Base-by-base conservation (phyloP, 2,329 filamentous ascomycete species). In the Orbilia blumenaviensis region DNA sequence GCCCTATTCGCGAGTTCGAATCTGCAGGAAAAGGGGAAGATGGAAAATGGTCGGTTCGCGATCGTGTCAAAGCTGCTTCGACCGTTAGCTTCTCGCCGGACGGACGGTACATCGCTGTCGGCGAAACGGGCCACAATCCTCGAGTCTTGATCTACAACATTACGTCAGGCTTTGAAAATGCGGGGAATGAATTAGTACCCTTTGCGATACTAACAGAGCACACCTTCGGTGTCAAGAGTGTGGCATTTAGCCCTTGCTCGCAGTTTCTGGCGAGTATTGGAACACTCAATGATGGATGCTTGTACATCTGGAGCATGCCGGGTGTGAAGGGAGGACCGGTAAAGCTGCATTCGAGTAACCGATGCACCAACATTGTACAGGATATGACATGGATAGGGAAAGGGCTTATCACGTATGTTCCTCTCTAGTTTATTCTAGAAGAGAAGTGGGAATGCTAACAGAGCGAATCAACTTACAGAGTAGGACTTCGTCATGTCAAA, bases 41-140 rank as follows among this genome's bases (percentile, higher is more conserved):
- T 42, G 89, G 88, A 61, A 92, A 90, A 82, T 94, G 92, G 90
- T 93, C 92, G 0, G 95, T 92, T 66, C 89, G 92, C 78, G 95
- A 98, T 83, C 89, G 93, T 79, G 94, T 98, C 82, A 98, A 98
- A 84, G 92, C 95, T 16, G 93, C 94, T 1, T 97, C 94, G 3
- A 96, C 94, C 81, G 88, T 99, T 25, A 91, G 93, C 21, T 87
- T 99, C 78, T 97, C 93, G 81, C 89, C 90, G 0, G 93, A 97
- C 83, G 94, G 92, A 32, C 91, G 89, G 80, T 96, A 91, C 81
- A 86, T 99, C 62, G 95, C 94, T 7, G 91, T 98, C 2, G 95
- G 95, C 80, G 95, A 90, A 87, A 96, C 94, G 2, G 95, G 95
- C 21, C 97, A 98, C 83, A 92, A 91, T 63, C 95, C 95, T 4